These are phyloP conservation scores for Fistulinella prunicolor DNA, from an alignment of 768 basidiomycete genomes.

Conservation along the genomic window DNA sequence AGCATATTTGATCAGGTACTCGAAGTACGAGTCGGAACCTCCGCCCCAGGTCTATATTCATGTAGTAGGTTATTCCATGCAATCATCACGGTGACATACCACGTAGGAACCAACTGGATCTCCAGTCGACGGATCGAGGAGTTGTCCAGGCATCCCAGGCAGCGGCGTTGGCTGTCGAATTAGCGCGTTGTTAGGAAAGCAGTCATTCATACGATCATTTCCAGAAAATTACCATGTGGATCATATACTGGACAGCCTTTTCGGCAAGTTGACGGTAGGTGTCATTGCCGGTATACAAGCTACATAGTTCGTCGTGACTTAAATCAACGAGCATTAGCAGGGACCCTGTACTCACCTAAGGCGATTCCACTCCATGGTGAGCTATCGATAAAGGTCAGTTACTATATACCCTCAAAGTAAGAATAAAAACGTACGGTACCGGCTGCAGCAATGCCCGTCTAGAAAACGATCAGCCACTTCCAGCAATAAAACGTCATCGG, in stretches of 20 bases:
- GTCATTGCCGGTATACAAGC: conserved; percentile 55
- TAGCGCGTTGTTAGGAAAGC: not conserved
- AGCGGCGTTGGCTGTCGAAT: conserved; percentile 17
- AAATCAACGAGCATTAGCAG: not conserved
- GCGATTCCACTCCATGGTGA: conserved; percentile 57
- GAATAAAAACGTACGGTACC: conserved; percentile 38
- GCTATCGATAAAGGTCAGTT: conserved; percentile 29
- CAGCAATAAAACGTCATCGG: not conserved
- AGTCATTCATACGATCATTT: not conserved
- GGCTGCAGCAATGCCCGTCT: conserved; percentile 45
- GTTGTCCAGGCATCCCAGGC: conserved; percentile 54
- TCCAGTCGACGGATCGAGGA: conserved; percentile 54
- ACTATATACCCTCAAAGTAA: not conserved
- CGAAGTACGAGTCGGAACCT: conserved; percentile 73
- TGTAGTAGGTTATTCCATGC: not conserved
- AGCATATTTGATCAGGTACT: conserved; percentile 71
- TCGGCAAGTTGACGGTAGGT: conserved; percentile 56
- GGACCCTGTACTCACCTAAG: conserved; percentile 32
- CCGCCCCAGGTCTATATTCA: conserved; percentile 58
- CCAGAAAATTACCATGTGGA: conserved; percentile 32
- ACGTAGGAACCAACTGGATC: conserved; percentile 52
- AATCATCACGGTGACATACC: conserved; percentile 30
- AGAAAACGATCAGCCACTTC: conserved; percentile 8
- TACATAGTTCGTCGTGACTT: conserved; percentile 13
- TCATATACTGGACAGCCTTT: conserved; percentile 52